A percentile compares a stretch with the other conserved stretches of the same genome.
phyloP scores from a whole-genome alignment of 169 alveolate genomes.

The Ophryocystis elektroscirrha region DNA sequence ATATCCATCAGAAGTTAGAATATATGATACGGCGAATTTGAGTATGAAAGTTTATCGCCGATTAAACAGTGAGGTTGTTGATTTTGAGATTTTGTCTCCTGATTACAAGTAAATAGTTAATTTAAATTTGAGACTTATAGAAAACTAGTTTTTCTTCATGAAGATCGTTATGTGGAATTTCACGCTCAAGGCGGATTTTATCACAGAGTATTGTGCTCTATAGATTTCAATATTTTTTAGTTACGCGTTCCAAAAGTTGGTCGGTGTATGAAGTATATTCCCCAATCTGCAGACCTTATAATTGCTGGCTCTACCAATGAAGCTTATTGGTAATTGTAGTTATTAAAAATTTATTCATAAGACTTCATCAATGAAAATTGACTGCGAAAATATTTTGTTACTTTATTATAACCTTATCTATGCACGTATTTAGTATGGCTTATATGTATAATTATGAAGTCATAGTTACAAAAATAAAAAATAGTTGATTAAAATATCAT shows the following conservation, averaged over 20 bases:
- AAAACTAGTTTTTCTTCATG: slow-evolving; percentile 58
- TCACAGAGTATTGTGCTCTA: no score
- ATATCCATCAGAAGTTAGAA: slow-evolving; percentile 63
- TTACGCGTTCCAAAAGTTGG: slow-evolving; percentile 67
- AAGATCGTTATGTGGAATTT: slow-evolving; percentile 63
- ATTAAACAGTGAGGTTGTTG: slow-evolving; percentile 60
- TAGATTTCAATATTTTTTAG: no score
- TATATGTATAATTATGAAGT: no score
- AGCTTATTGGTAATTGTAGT: slow-evolving; percentile 41
- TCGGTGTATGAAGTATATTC: slow-evolving; percentile 49
- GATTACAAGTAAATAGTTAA: no score
- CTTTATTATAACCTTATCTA: no score
- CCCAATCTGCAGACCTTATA: slow-evolving; percentile 44
- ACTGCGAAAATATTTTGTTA: no score
- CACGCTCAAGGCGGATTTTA: slow-evolving; percentile 80
- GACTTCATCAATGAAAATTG: no score
- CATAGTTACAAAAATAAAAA: no score
- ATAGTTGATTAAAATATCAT: no score
- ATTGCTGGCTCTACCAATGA: slow-evolving; percentile 56
- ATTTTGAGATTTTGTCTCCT: slow-evolving; percentile 46
- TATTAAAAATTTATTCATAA: no score
- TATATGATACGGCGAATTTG: slow-evolving; percentile 55
- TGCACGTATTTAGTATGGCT: no score
- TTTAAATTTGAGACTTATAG: no score
- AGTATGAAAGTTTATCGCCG: slow-evolving; percentile 66